Base-by-base conservation (phyloP, 116 monocot genomes). In the Iris pallida region DNA sequence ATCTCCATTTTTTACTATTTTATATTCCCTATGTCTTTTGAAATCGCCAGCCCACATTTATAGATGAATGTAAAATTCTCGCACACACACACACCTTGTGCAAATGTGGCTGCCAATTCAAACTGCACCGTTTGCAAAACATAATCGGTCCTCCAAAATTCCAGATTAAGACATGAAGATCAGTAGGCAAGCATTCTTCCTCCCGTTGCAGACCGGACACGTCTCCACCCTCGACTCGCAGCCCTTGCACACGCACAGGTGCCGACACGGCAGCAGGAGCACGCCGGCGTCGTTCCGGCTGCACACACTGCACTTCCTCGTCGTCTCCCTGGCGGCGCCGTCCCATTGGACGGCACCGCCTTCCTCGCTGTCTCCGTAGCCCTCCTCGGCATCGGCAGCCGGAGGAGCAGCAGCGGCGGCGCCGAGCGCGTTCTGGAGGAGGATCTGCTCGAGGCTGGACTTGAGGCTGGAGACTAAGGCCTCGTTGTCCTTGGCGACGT, bases 191-290 rank as follows among this genome's bases (percentile, higher is more conserved):
- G 75, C 81, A 56, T 78, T 85, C 78, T 75, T 81, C 16, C 49
- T 53, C 13, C 30, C 17, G 59, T 20, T 5, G 75, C 85, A 85
- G 68, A 85, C 44, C 1, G 85, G 85, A 59, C 85, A 85, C n/a
- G 58, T 20, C 64, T 59, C 68, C 2, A 65, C 17, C 58, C 4
- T 49, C 3, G 81, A 14, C 14, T 74, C 81, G 68, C 85, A 85
- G 5, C 55, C 75, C 63, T 64, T 74, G 81, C 85, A 85, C 7
- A 78, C 12, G 71, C 78, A 78, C 3, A 85, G 81, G 30, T 85
- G 85, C 53, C 78, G 54, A 60, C 85, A 85, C 20, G 85, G 85
- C 5, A 85, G 81, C 71, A 85, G 55, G 63, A 85, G 81, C 4
- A 85, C 75, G 64, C 58, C 51, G 4, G 59, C 78, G 18, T 75